Conservation (phyloP, 192 early-diverging fungal genomes). For the Piromyces finnis region DNA sequence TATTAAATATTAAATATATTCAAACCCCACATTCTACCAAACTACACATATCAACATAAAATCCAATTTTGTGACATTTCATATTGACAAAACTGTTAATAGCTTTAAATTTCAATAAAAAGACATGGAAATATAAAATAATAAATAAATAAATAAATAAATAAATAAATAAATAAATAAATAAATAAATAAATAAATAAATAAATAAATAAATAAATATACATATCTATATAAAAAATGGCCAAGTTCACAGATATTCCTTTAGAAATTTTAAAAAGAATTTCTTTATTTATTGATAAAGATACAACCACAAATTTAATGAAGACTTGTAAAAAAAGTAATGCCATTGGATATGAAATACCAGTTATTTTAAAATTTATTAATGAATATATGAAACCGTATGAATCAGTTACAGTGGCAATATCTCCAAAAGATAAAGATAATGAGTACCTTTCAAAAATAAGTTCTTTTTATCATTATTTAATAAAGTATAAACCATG, state of each 20-base stretch:
- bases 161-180: too few species aligned
- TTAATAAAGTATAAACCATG: neutral
- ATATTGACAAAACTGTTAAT: too few species aligned
- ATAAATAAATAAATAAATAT: too few species aligned
- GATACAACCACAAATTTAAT: neutral
- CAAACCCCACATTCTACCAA: too few species aligned
- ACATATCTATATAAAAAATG: too few species aligned
- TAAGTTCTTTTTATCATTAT: neutral
- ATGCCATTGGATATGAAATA: neutral
- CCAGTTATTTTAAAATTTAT: neutral
- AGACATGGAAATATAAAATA: too few species aligned
- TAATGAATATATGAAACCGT: neutral
- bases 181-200: too few species aligned
- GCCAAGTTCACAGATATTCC: neutral
- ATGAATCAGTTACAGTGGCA: neutral
- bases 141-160: too few species aligned
- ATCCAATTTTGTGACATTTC: too few species aligned
- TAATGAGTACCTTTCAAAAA: neutral
- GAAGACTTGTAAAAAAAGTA: neutral
- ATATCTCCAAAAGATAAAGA: neutral
- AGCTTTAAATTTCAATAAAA: too few species aligned
- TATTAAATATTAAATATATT: too few species aligned
- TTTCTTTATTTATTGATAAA: neutral
- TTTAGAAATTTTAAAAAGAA: neutral
- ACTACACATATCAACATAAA: too few species aligned